Conservation (phyloP, 2,329 filamentous ascomycete genomes). For the Colletotrichum sp. region DNA sequence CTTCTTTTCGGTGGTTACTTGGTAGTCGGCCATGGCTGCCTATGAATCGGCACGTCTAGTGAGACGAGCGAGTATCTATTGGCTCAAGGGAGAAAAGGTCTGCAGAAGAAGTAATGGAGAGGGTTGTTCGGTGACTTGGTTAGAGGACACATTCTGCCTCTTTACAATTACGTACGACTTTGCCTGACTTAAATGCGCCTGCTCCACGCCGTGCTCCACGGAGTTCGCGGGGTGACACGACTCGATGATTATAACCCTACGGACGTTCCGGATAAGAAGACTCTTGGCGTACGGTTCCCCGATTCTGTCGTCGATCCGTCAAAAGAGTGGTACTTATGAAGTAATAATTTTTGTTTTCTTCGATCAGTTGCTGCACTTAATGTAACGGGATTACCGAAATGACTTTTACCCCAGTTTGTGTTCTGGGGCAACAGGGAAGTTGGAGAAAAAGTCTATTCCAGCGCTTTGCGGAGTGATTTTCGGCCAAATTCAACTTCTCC, state of each 20-base stretch:
- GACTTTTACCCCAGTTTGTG: not conserved
- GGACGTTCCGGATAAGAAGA: not conserved
- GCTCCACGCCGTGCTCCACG: not conserved
- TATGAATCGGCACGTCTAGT: not conserved
- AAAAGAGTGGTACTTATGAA: not conserved
- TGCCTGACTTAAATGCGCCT: not conserved
- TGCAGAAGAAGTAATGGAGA: not conserved
- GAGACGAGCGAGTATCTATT: not conserved
- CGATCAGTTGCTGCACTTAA: not conserved
- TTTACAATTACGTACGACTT: not conserved
- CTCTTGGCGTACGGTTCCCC: not conserved
- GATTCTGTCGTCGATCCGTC: not conserved
- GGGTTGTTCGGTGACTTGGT: not conserved
- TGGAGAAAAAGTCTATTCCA: not conserved
- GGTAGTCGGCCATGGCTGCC: not conserved
- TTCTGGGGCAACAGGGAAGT: not conserved
- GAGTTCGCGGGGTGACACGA: not conserved
- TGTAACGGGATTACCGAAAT: not conserved
- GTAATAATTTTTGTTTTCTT: not conserved
- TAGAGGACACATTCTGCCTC: not conserved
- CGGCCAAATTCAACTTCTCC: not conserved
- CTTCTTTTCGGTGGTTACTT: not conserved
- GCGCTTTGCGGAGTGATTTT: not conserved
- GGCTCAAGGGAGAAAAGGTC: not conserved
- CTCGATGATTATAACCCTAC: not conserved